Evolutionary conservation across 116 monocot genomes (phyloP), one percentile per base, ranked within the genome.

Genomic region (Phalaenopsis hybrid): DNA sequence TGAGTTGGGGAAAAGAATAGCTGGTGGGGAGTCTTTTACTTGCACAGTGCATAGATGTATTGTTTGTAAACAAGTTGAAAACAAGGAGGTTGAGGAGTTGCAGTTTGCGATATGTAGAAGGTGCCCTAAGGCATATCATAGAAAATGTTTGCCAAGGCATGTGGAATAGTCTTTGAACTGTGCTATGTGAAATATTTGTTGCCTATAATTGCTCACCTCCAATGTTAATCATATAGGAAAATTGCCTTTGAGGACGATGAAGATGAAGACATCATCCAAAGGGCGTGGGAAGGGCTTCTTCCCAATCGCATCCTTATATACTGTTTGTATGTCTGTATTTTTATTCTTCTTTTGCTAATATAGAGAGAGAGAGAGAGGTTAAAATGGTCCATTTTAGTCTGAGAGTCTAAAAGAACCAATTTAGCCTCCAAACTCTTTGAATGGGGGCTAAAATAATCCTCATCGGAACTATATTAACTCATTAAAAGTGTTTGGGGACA

Each of bases 61-160:
- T 69, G 76, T 79, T 73, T 90, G 90, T 58, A 82, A 90, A 34
- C 61, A 86, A 81, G 82, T 79, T 74, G 90, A 90, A 86, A 78
- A 82, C 59, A 90, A 86, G 78, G 74, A 81, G 23, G 82, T 52
- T 23, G 51, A 44, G 51, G 86, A 84, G 4, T 81, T 86, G 68
- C 88, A 88, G 82, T 90, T 90, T 84, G 90, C 90, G 46, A 69
- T 88, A 49, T 90, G 90, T 52, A 86, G 90, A 82, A 86, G 90
- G 13, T 90, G 90, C 28, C 90, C 90, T n/a, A 88, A 84, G 55
- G 74, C 90, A 55, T 90, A 90, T 44, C 90, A 90, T 67, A 86
- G 86, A 78, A 88, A 86, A 78, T 90, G 90, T 75, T 78, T 90
- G 75, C 90, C 88, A 75, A 88, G 88, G 90, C 88, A 79, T 31